Evolutionary conservation across 345 rosid species (phyloP), one percentile per base, ranked within the genome.

Genomic region (Zanthoxylum bungeanum): DNA sequence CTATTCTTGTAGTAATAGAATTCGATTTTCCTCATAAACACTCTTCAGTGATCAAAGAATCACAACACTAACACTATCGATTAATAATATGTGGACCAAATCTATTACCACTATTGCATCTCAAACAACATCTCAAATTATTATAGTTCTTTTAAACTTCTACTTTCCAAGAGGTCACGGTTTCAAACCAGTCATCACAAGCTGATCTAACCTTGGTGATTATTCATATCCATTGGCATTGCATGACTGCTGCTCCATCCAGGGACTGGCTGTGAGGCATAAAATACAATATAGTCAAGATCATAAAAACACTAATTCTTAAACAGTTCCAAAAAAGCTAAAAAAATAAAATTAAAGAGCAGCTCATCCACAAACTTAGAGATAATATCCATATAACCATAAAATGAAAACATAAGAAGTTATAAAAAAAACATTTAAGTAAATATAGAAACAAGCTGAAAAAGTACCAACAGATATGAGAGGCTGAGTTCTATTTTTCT

Each of bases 241-340:
- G 80, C 89, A 78, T 77, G 92, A 65, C 81, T 78, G n/a, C n/a
- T n/a, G 81, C 95, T 88, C 62, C 86, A 86, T 50, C 87, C 97
- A 60, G 88, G 82, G 78, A 81, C 79, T 31, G 88, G 87, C 97
- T 91, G 92, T 50, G 66, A 72, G 9, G 47, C 30, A 67, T n/a
- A 24, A 30, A 40, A 36, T 28, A 34, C n/a, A 52, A 75, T 49
- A 11, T 69, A 52, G 57, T 76, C 60, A 71, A 62, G 42, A 72
- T 40, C 57, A 60, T 9, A 47, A 27, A 19, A 34, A 47, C 12
- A 7, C 42, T 9, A 59, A 12, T 22, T 59, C 40, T 37, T 36
- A 5, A 36, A 36, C 39, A 36, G 39, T 5, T 1, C 39, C 39
- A 5, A 36, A n/a, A n/a, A n/a, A 68, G 19, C 25, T 50, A 60